Evolutionary conservation across 2,329 filamentous ascomycete genomes (phyloP).

Genomic region (Colletotrichum paranaense): DNA sequence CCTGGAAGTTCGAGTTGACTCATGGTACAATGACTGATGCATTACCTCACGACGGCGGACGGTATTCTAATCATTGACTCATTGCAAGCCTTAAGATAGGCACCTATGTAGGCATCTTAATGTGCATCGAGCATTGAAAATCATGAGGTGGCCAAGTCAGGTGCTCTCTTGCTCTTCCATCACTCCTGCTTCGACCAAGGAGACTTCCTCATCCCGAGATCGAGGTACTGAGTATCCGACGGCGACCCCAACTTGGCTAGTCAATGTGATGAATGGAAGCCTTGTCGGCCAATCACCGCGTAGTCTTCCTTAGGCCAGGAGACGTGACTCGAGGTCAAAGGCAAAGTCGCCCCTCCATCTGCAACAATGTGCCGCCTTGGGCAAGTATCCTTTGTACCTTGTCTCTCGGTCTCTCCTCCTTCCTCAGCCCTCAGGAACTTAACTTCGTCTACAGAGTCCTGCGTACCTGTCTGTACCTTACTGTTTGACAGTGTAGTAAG

Average conservation of each 20-base stretch:
- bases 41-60: not conserved
- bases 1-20: not conserved
- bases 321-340: constrained; percentile 27
- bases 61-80: not conserved
- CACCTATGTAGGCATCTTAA: too few relatives aligned
- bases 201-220: too few relatives aligned
- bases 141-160: not conserved
- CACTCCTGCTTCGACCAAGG: not conserved
- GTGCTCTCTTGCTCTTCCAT: not conserved
- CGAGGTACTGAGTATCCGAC: not conserved
- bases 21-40: not conserved
- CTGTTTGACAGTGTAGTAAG: too few relatives aligned
- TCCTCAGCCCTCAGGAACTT: not conserved
- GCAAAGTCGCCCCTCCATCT: not conserved
- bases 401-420: not conserved
- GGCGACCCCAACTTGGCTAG: constrained; percentile 4
- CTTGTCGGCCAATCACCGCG: constrained; percentile 15
- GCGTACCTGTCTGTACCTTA: too few relatives aligned
- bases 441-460: too few relatives aligned
- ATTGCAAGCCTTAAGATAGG: too few relatives aligned
- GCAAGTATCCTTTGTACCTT: not conserved
- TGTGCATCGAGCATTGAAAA: not conserved
- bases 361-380: not conserved
- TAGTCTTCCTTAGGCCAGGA: not conserved
- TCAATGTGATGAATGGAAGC: constrained; percentile 18